Evolutionary conservation across 257 asterid species (phyloP), one percentile per base, ranked within the genome.

Genomic region (Henckelia pumila): DNA sequence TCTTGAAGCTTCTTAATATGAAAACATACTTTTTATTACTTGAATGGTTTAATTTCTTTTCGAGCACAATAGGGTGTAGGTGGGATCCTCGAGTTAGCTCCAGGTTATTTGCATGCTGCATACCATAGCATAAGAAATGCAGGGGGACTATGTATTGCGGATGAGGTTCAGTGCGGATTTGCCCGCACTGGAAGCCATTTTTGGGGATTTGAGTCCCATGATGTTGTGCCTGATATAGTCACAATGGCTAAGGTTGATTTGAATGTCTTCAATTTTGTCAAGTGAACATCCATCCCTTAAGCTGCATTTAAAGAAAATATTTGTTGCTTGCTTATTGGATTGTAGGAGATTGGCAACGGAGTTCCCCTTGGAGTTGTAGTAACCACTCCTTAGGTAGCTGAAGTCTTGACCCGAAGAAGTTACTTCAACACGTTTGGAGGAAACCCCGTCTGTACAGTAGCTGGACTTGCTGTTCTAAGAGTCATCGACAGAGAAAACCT

Each of bases 401-500:
- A 84, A 76, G 93, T 84, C 26, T 73, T 88, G 77, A 84, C 82
- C 10, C 84, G 67, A 6, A 78, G 93, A n/a, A 80, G 83, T 76
- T 88, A 89, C 86, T 86, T 86, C 83, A 89, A 89, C 76, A 85
- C 92, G 4, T 89, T 89, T 16, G 96, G 95, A 68, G 95, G 96
- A 23, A 86, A 89, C 63, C 96, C 96, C 5, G 92, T 89, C 26
- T 81, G 95, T 63, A 81, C 88, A 3, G 83, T 89, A 2, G 87
- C 96, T 21, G 95, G 96, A 30, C 83, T 75, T 23, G 95, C 95
- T 3, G 95, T 86, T 30, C 95, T 89, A 14, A 20, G 68, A 47
- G 95, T 89, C 75, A 83, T 86, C 29, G 85, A 86, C 70, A 77
- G 63, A 56, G 92, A 85, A 69, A 86, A 80, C 17, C 92, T 89